phyloP scores from a whole-genome alignment of 805 yeast species.

The Metschnikowia hibisci region DNA sequence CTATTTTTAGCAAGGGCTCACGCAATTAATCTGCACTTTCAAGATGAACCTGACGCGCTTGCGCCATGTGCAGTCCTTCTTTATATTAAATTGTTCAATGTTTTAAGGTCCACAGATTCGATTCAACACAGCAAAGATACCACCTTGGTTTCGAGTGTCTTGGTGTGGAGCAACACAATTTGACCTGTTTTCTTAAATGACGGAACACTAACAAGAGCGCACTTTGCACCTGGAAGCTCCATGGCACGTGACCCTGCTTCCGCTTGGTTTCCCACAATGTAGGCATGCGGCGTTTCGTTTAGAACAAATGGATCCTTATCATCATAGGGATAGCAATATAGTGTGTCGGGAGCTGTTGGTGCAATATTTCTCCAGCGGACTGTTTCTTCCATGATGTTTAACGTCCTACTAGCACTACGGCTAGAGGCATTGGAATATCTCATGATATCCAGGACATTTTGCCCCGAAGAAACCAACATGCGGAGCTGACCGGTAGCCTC shows the following conservation, averaged over 20 bases:
- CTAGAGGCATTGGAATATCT: constrained; percentile 53
- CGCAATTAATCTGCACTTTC: constrained; percentile 1
- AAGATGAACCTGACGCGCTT: constrained; percentile 1
- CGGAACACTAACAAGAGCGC: constrained; percentile 67
- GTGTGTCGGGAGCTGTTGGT: constrained; percentile 95
- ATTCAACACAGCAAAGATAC: constrained; percentile 21
- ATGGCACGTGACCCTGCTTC: constrained; percentile 47
- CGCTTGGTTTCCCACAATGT: constrained; percentile 82
- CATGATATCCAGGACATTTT: constrained; percentile 71
- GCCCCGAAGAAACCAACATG: constrained; percentile 77
- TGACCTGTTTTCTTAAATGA: constrained; percentile 62
- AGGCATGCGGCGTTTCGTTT: constrained; percentile 80
- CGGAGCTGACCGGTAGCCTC: constrained; percentile 50
- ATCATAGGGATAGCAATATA: constrained; percentile 82
- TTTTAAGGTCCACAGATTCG: neutral
- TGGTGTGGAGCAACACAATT: constrained; percentile 57
- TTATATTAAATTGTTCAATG: neutral
- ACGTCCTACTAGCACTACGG: constrained; percentile 2
- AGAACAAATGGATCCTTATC: constrained; percentile 77
- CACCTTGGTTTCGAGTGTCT: constrained; percentile 51
- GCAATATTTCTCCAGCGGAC: constrained; percentile 80
- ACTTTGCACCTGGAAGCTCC: constrained; percentile 27
- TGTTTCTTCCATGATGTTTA: constrained; percentile 53
- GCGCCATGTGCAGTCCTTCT: neutral
- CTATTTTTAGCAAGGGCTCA: constrained; percentile 1